Percentiles rank a stretch among this genome's conserved stretches.
Conservation (phyloP, 352 stramenopile species). For the Pythium coloratum region DNA sequence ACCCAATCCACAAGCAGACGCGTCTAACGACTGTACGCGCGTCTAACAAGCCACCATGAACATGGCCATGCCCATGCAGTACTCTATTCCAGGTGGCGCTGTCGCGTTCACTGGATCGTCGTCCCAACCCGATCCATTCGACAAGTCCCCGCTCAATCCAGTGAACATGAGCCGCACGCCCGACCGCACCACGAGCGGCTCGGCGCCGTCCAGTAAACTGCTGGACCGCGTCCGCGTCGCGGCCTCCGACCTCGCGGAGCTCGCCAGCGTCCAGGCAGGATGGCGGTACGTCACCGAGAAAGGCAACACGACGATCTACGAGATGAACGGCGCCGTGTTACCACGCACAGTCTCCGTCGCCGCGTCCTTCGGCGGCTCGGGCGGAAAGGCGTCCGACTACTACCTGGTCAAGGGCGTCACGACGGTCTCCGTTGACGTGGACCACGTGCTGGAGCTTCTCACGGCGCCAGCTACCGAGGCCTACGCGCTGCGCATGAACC, state of each 20-base stretch:
- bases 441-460: slow-evolving; percentile 47
- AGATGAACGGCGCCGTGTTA: slow-evolving; percentile 54
- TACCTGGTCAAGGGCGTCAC: slow-evolving; percentile 68
- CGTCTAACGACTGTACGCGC: not conserved
- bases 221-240: slow-evolving; percentile 62
- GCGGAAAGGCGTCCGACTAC: slow-evolving; percentile 56
- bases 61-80: slow-evolving; percentile 1
- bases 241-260: slow-evolving; percentile 51
- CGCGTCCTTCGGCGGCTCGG: slow-evolving; percentile 29
- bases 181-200: slow-evolving; percentile 13
- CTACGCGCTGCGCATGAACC: slow-evolving; percentile 53
- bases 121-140: slow-evolving; percentile 8
- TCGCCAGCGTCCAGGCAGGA: slow-evolving; percentile 41
- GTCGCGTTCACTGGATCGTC: not conserved
- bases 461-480: slow-evolving; percentile 43
- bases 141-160: slow-evolving; percentile 26
- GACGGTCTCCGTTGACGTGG: slow-evolving; percentile 48
- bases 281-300: slow-evolving; percentile 58
- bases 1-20: too few relatives aligned
- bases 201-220: slow-evolving; percentile 59
- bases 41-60: slow-evolving; percentile 10
- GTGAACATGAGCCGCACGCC: slow-evolving; percentile 24
- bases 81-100: not conserved
- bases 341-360: slow-evolving; percentile 27
- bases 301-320: slow-evolving; percentile 57